These are phyloP conservation scores for Pythium myriotylum DNA, from an alignment of 352 stramenopile species.

Conservation along the genomic window DNA sequence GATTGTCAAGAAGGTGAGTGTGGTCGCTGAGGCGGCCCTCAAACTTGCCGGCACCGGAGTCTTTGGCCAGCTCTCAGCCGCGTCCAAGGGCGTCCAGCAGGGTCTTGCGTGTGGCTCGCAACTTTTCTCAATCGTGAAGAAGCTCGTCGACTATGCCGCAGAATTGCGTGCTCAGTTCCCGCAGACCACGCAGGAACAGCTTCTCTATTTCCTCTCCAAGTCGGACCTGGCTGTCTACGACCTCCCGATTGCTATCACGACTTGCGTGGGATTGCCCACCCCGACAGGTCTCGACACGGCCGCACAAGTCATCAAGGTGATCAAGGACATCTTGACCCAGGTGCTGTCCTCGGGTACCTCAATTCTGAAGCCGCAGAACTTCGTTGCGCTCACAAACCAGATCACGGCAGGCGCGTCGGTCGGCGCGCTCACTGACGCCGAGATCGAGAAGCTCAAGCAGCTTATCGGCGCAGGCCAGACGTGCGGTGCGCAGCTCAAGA, in stretches of 20 bases:
- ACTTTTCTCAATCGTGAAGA: slow-evolving; percentile 47
- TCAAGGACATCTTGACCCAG: slow-evolving; percentile 29
- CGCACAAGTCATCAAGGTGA: slow-evolving; percentile 38
- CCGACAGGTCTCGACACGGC: slow-evolving; percentile 22
- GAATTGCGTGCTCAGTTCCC: slow-evolving; percentile 12
- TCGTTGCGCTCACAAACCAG: slow-evolving; percentile 13
- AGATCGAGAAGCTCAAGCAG: slow-evolving; percentile 20
- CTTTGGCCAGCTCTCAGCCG: slow-evolving; percentile 45
- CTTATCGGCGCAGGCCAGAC: slow-evolving; percentile 19
- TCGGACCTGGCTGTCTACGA: slow-evolving; percentile 50
- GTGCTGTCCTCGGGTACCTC: slow-evolving; percentile 2
- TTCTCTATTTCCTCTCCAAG: slow-evolving; percentile 46
- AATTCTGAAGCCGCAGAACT: slow-evolving; percentile 10
- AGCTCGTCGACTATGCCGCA: slow-evolving; percentile 32
- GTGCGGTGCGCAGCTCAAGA: slow-evolving; percentile 27
- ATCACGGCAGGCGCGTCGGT: slow-evolving; percentile 1
- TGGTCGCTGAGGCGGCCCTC: slow-evolving; percentile 52
- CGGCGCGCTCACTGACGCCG: background rate
- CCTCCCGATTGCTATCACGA: slow-evolving; percentile 44
- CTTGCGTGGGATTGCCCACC: slow-evolving; percentile 39
- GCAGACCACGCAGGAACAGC: slow-evolving; percentile 35
- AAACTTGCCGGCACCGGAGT: slow-evolving; percentile 55
- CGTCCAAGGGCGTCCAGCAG: slow-evolving; percentile 45
- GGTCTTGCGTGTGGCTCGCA: slow-evolving; percentile 53
- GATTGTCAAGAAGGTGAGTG: slow-evolving; percentile 50